Percentiles rank a stretch among this genome's conserved stretches.
phyloP scores from a whole-genome alignment of 768 basidiomycete genomes.

The Krasilnikovozyma curviuscula region DNA sequence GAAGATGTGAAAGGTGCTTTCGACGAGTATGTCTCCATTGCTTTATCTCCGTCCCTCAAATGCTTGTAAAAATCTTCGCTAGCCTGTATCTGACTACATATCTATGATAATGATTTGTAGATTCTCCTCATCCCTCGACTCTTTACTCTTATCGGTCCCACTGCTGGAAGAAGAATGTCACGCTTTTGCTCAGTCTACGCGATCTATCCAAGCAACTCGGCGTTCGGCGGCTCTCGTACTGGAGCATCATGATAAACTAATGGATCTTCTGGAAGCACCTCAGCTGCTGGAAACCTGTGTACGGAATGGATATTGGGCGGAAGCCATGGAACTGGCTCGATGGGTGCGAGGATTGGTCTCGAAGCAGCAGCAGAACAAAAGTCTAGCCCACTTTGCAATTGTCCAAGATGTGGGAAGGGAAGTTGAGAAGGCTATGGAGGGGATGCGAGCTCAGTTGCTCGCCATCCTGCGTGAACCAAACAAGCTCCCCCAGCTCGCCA shows the following conservation, averaged over 20 bases:
- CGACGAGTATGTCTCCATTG: too few species aligned
- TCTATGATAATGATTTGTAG: too few species aligned
- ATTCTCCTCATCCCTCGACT: conserved; percentile 54
- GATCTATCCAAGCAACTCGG: conserved; percentile 48
- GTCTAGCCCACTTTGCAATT: conserved; percentile 29
- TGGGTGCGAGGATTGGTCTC: conserved; percentile 30
- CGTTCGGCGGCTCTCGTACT: conserved; percentile 63
- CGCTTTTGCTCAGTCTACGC: conserved; percentile 52
- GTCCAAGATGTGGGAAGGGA: conserved; percentile 39
- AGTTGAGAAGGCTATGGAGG: conserved; percentile 23
- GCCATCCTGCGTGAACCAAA: conserved; percentile 60
- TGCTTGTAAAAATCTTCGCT: too few species aligned
- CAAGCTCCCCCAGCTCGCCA: conserved; percentile 77
- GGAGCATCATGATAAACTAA: conserved; percentile 81
- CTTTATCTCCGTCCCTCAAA: too few species aligned
- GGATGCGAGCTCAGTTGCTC: conserved; percentile 59
- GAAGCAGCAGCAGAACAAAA: too few species aligned
- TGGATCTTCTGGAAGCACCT: conserved; percentile 78
- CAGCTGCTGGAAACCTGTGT: conserved; percentile 82
- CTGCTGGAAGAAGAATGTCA: conserved; percentile 52
- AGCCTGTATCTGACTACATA: too few species aligned
- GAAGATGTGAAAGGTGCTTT: conserved; percentile 49
- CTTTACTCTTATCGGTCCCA: conserved; percentile 51
- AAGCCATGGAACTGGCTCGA: conserved; percentile 60
- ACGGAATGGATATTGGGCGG: conserved; percentile 74